These are phyloP conservation scores for Yamadazyma paraphyllophila DNA, from an alignment of 805 yeast genomes.

Conservation along the genomic window DNA sequence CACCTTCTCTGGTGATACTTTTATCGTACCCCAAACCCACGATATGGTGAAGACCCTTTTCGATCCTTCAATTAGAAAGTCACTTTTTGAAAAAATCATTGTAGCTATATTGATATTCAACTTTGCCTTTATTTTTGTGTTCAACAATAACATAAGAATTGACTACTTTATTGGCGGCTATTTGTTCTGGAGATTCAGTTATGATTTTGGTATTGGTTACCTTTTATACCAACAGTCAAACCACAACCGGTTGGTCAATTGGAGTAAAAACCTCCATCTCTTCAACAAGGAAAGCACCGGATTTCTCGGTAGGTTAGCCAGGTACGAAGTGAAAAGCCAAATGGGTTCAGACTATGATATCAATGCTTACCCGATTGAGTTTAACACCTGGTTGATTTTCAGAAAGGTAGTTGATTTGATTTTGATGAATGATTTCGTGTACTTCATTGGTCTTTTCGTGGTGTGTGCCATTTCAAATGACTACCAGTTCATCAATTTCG, in stretches of 20 bases:
- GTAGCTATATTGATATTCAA: slow-evolving; percentile 34
- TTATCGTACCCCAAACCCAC: slow-evolving; percentile 61
- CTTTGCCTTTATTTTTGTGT: slow-evolving; percentile 31
- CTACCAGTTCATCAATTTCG: slow-evolving; percentile 31
- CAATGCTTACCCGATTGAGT: slow-evolving; percentile 56
- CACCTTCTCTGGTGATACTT: slow-evolving; percentile 44
- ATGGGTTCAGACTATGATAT: slow-evolving; percentile 35
- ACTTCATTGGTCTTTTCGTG: slow-evolving; percentile 65
- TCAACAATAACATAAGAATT: slow-evolving; percentile 25
- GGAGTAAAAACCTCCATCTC: slow-evolving; percentile 40
- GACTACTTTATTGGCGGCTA: slow-evolving; percentile 53
- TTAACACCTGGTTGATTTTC: slow-evolving; percentile 79
- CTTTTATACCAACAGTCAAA: slow-evolving; percentile 66
- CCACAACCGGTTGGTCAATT: slow-evolving; percentile 49
- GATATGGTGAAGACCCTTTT: slow-evolving; percentile 82
- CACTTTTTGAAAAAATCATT: slow-evolving; percentile 62
- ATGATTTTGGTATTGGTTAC: slow-evolving; percentile 79
- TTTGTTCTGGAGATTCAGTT: slow-evolving; percentile 70
- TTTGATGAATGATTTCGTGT: slow-evolving; percentile 79
- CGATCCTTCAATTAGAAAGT: slow-evolving; percentile 71
- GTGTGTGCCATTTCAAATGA: slow-evolving; percentile 41
- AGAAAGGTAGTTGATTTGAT: slow-evolving; percentile 78
- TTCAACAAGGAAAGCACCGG: slow-evolving; percentile 27
- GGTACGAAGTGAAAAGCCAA: slow-evolving; percentile 34
- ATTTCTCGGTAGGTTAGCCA: slow-evolving; percentile 37